Percentiles rank a stretch among this genome's conserved stretches.
phyloP scores from a whole-genome alignment of 768 basidiomycete genomes.

The Pleurotus pulmonarius region DNA sequence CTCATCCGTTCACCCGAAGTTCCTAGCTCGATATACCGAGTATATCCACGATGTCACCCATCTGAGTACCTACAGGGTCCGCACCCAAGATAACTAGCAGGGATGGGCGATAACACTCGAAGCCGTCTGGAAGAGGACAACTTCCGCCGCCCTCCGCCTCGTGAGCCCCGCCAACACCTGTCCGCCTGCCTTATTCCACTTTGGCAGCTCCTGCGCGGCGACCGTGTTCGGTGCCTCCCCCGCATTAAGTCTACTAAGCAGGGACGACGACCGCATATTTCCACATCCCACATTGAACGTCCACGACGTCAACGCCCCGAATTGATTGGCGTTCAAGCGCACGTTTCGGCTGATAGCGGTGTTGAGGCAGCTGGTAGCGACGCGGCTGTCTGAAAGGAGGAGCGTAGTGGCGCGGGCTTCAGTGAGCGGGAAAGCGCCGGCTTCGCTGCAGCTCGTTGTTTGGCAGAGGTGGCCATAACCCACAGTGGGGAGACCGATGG shows the following conservation, averaged over 20 bases:
- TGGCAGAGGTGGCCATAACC: conserved; percentile 32
- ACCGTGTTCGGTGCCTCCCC: conserved; percentile 29
- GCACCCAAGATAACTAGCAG: not conserved
- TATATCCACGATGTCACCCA: too few species aligned
- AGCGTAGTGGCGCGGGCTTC: conserved; percentile 24
- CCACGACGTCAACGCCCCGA: conserved; percentile 28
- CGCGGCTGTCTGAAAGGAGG: conserved; percentile 21
- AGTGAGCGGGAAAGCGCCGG: conserved; percentile 30
- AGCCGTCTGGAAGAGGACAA: conserved; percentile 26
- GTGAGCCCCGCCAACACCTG: conserved; percentile 23
- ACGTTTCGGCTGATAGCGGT: conserved; percentile 20
- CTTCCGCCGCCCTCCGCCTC: conserved; percentile 24
- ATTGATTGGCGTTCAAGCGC: conserved; percentile 28
- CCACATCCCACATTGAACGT: conserved; percentile 28
- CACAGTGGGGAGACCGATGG: conserved; percentile 31
- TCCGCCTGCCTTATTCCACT: conserved; percentile 25
- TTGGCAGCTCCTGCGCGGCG: conserved; percentile 26
- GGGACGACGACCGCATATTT: conserved; percentile 20
- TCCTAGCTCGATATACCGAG: too few species aligned
- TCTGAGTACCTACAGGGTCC: too few species aligned
- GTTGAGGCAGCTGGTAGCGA: conserved; percentile 26
- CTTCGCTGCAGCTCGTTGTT: conserved; percentile 25
- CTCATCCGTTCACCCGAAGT: too few species aligned
- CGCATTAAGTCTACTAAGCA: conserved; percentile 26
- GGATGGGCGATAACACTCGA: conserved; percentile 24